Base-by-base conservation (phyloP, 192 early-diverging fungal genomes). In the Gaertneriomyces semiglobifer region DNA sequence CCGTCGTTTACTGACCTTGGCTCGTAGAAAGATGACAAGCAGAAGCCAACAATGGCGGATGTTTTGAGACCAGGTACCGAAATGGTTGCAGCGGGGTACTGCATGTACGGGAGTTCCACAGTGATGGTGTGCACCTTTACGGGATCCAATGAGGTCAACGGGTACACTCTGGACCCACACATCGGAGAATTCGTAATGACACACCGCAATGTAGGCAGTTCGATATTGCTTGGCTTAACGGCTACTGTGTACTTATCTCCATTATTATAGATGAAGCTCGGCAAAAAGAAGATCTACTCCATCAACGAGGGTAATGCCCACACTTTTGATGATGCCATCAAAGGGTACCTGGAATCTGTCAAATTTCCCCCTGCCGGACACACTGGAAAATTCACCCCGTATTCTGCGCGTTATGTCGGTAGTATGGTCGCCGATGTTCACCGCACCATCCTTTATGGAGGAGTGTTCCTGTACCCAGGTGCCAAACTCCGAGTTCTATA, bases 401-500 rank as follows among this genome's bases (percentile, higher is more conserved):
- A 98, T 81, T 88, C 88, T 33, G 92, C 93, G 39, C 89, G 95
- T 71, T 98, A 98, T 78, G 92, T 98, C 39, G 96, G 96, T 12
- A 93, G 91, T 56, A 98, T 98, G 96, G 96, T 98, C 10, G 93
- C 94, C 47, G 96, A 98, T 81, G 90, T 80, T 33, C 95, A 98
- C 81, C 88, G 95, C 59, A 98, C 95, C 47, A 76, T 96, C 51
- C 68, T 81, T 43, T 94, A 93, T 56, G 91, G 92, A 83, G 92
- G 91, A n/a, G 84, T 93, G 58, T 94, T 93, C 81, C 82, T 90
- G 63, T 93, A 96, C 73, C 92, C 92, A 1, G 86, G 84, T 12
- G 93, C 91, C 74, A 98, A 98, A 77, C 89, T 98, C 63, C 86
- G 96, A 66, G 85, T 98, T 51, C 80, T 98, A 52, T 98, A 98